Base-by-base conservation (phyloP, 164 flowering plant species). In the Cinnamomum chago region DNA sequence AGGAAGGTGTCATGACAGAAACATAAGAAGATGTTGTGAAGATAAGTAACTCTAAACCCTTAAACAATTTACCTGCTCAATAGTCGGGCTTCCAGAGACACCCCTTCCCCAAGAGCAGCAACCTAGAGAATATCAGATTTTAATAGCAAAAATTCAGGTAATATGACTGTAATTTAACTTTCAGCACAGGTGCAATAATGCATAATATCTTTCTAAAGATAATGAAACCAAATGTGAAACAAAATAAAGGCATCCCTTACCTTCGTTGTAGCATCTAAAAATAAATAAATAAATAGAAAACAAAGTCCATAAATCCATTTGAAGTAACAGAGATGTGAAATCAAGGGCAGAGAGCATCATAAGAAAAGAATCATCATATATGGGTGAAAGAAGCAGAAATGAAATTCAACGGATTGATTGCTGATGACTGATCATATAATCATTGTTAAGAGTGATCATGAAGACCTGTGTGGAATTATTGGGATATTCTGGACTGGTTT, bases 81-180 rank as follows among this genome's bases (percentile, higher is more conserved):
- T 79, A 92, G 82, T 78, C 93, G 91, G 52, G 95, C 97, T 84
- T 96, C 99, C 71, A 96, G 78, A 33, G 98, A 92, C 27, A 94
- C 89, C 74, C 99, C 99, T 83, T 96, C 97, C 75, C 97, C 98
- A 70, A 96, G 92, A 73, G 87, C 51, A 77, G 98, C 98, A 79
- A 94, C 98, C 99, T 96, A 77, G 65, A 5, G 73, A 72, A 68
- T 35, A 65, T 52, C 33, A 76, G 22, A 82, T 73, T 50, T 50
- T 10, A 22, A 64, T 3, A 64, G 33, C 6, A 64, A 64, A 23
- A 25, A 24, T 22, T 25, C 17, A 64, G 69, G 40, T 28, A 28
- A 25, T 30, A 27, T 28, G 47, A 28, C n/a, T 28, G 18, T 10
- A 67, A 30, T 67, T 20, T 28, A 65, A 65, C 47, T 58, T 6